Evolutionary conservation across 108 stramenopile species (phyloP), one percentile per base, ranked within the genome.

Genomic region (Stephanodiscus triporus): DNA sequence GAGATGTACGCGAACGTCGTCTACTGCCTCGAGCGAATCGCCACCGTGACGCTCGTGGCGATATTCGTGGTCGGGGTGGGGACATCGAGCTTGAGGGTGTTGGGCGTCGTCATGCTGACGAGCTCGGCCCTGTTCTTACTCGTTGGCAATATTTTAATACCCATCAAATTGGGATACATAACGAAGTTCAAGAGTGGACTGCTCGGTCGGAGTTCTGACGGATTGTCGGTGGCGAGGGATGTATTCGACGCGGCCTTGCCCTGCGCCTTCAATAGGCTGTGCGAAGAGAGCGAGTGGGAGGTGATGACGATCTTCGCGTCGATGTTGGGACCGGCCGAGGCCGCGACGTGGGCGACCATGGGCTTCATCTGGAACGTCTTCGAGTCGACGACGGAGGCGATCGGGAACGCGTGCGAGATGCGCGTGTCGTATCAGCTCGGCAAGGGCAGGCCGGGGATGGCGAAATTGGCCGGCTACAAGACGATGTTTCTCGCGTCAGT

Each of bases 201-300:
- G n/a, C 24, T 71, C 48, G 23, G 70, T 37, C 22, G 36, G 14
- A 14, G 45, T 32, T 14, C 53, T 0, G 32, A 34, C 32, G 55
- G 64, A 47, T 54, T 9, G 23, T 32, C 14, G 17, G 80, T 84
- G 22, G 37, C 89, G 42, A 75, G 55, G 34, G 70, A 82, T n/a
- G 37, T 91, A 13, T 24, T 86, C 4, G 63, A 71, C 42, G 84
- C 83, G 34, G 75, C 79, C 2, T 43, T 80, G 1, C 92, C 92
- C 1, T 62, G 90, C 2, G 66, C 87, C 5, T 14, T 93, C 9
- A 89, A 88, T 20, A 63, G 79, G 10, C 54, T 93, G 19, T 22
- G 89, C 59, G 88, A 86, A 51, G 85, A 89, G 56, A 80, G 85
- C 13, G 87, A 90, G 50, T 92, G 91, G 89, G 88, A 88, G 37